A percentile compares a stretch with the other conserved stretches of the same genome.
Evolutionary conservation across 192 early-diverging fungal genomes (phyloP).

Genomic region (Coemansia sp.): DNA sequence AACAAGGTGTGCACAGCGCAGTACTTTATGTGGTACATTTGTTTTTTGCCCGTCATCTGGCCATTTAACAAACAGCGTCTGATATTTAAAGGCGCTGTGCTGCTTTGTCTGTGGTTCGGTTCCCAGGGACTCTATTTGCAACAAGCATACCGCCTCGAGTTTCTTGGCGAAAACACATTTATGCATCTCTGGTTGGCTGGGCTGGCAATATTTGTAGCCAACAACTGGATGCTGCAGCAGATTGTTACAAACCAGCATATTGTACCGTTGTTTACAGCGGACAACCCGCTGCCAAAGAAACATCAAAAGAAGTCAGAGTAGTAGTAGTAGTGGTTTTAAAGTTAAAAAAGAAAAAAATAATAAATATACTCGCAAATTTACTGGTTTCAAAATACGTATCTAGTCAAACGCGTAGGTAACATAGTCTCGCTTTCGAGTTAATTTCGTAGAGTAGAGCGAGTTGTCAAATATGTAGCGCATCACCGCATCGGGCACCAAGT

Average conservation of each 20-base stretch:
- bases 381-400: background rate
- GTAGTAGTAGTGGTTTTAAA: background rate
- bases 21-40: slow-evolving; percentile 99
- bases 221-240: slow-evolving; percentile 68
- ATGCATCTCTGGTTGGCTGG: slow-evolving; percentile 70
- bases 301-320: background rate
- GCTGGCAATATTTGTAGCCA: slow-evolving; percentile 65
- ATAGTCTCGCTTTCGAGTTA: slow-evolving; percentile 54
- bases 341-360: background rate
- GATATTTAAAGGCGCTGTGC: slow-evolving; percentile 49
- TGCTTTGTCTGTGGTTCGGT: slow-evolving; percentile 68
- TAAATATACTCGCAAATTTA: background rate
- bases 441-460: slow-evolving; percentile 64
- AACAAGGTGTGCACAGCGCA: slow-evolving; percentile 97
- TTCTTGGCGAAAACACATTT: slow-evolving; percentile 83
- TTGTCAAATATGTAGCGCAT: slow-evolving; percentile 86
- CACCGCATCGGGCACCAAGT: slow-evolving; percentile 88
- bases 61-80: slow-evolving; percentile 58
- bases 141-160: slow-evolving; percentile 84
- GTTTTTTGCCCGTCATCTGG: slow-evolving; percentile 83
- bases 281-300: background rate
- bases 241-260: slow-evolving; percentile 36
- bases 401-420: slow-evolving; percentile 54
- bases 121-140: slow-evolving; percentile 84
- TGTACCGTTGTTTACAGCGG: slow-evolving; percentile 18